Evolutionary conservation across 352 stramenopile species (phyloP), one percentile per base, ranked within the genome.

Genomic region (Globisporangium parvum): DNA sequence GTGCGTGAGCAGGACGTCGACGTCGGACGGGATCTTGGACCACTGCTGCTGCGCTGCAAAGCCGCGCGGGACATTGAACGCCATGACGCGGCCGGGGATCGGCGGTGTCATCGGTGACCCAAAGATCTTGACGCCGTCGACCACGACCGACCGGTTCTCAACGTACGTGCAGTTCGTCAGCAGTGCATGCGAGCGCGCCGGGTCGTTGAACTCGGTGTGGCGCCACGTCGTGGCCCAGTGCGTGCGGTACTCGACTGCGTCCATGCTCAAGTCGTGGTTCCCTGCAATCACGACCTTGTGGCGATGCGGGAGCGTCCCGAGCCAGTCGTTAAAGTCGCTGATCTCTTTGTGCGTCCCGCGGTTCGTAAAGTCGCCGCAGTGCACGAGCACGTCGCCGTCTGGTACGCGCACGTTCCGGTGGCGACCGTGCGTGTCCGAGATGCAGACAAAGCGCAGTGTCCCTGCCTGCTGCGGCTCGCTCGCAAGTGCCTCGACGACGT

Each of bases 1-100:
- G 61, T 98, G 91, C 3, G 90, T 97, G 12, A 97, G 65, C 11
- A 98, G 63, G 17, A 98, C 66, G 62, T 98, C 91, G 23, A 93
- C 73, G 55, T 92, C 70, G 1, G 59, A 63, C 0, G 82, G 85
- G 2, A 89, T 66, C 59, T 88, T 81, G n/a, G 62, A 50, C 85
- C 83, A 93, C 53, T 88, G 71, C 55, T 88, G 69, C 52, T 85
- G 66, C 6, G 79, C 75, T 1, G 67, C 76, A 51, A 76, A 88
- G 11, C 81, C 84, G 51, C 76, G 66, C 2, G 70, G 57, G 31
- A 90, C 69, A 50, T 91, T 86, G 55, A 94, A 94, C 40, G 84
- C 84, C 66, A 85, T 86, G 11, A 65, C 58, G 28, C 73, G 70
- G 35, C 78, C 74, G 3, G 80, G 81, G 41, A 92, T 90, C 20